These are phyloP conservation scores for Leersia perrieri DNA, from an alignment of 176 grass and related monocot genomes.

Conservation along the genomic window DNA sequence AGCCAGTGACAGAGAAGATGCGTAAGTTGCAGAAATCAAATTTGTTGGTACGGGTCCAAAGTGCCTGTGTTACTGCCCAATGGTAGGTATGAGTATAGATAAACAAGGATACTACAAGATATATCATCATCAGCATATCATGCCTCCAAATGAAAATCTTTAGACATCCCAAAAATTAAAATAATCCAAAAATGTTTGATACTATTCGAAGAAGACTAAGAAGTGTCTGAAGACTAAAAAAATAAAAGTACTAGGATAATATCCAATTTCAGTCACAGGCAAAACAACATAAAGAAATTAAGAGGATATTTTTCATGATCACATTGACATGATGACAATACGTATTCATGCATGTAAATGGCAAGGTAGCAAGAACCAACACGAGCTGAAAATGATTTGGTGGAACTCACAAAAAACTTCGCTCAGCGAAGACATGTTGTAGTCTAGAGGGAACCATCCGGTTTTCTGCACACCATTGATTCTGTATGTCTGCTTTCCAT, in stretches of 20 bases:
- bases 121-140: background rate
- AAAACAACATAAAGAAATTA: too few species aligned
- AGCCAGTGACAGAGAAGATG: conserved; percentile 48
- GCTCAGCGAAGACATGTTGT: conserved; percentile 15
- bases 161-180: too few species aligned
- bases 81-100: conserved; percentile 15
- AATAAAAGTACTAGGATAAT: too few species aligned
- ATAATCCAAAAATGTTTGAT: too few species aligned
- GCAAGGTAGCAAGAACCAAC: too few species aligned
- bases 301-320: too few species aligned
- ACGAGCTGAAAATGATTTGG: background rate
- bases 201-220: too few species aligned
- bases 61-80: conserved; percentile 66
- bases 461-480: conserved; percentile 31
- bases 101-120: conserved; percentile 16
- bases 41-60: conserved; percentile 42
- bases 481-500: conserved; percentile 7
- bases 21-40: background rate
- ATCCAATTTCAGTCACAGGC: too few species aligned
- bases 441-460: conserved; percentile 74
- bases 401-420: conserved; percentile 42
- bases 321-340: too few species aligned
- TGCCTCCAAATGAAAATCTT: background rate
- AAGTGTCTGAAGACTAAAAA: too few species aligned
- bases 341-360: too few species aligned